These are phyloP conservation scores for Tardiomyces blankii DNA, from an alignment of 1,139 yeast genomes.

Conservation along the genomic window DNA sequence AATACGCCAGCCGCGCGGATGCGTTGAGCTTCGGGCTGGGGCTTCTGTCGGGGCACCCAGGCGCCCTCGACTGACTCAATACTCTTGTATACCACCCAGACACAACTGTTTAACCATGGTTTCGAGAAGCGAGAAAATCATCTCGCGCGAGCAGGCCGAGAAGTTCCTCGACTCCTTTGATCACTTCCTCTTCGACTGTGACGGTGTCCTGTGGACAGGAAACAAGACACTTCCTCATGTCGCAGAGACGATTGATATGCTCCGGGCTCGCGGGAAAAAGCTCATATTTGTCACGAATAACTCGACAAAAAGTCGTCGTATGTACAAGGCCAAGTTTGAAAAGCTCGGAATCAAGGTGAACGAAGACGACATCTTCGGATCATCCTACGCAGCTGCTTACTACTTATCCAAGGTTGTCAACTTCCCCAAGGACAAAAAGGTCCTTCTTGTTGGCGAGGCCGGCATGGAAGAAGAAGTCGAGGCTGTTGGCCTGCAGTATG, in stretches of 20 bases:
- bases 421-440: slow-evolving; percentile 60
- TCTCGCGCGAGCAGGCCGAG: slow-evolving; percentile 36
- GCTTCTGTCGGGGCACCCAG: too few relatives aligned
- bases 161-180: slow-evolving; percentile 55
- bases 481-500: slow-evolving; percentile 52
- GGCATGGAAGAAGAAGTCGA: slow-evolving; percentile 70
- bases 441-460: slow-evolving; percentile 76
- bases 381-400: slow-evolving; percentile 85
- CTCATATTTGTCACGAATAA: slow-evolving; percentile 89
- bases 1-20: too few relatives aligned
- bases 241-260: slow-evolving; percentile 48
- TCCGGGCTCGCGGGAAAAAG: slow-evolving; percentile 46
- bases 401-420: slow-evolving; percentile 68
- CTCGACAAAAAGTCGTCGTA: slow-evolving; percentile 77
- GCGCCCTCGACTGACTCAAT: too few relatives aligned
- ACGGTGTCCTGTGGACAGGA: slow-evolving; percentile 88
- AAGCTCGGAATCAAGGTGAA: slow-evolving; percentile 59
- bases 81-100: too few relatives aligned
- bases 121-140: slow-evolving; percentile 19
- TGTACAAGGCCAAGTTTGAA: slow-evolving; percentile 65
- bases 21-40: too few relatives aligned
- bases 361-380: slow-evolving; percentile 76
- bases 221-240: slow-evolving; percentile 61
- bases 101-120: too few relatives aligned
- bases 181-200: slow-evolving; percentile 85